These are phyloP conservation scores for Arthrinium puccinioides DNA, from an alignment of 2,329 filamentous ascomycete genomes.

Conservation along the genomic window DNA sequence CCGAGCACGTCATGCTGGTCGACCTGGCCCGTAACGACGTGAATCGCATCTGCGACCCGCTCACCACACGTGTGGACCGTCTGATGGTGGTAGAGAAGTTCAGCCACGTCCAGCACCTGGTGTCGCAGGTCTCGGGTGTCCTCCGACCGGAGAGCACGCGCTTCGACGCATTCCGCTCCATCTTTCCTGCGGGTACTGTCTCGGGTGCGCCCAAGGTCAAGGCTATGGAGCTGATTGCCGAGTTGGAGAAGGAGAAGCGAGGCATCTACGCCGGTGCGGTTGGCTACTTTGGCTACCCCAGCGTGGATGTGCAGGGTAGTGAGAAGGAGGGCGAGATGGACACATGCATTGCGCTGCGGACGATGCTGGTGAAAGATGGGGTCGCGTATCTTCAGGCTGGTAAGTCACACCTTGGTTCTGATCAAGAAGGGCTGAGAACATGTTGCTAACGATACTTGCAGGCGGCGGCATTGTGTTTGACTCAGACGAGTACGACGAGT, in stretches of 20 bases:
- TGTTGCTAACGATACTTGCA: conserved; percentile 16
- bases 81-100: conserved; percentile 94
- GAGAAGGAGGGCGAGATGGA: conserved; percentile 83
- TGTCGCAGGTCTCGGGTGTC: conserved; percentile 91
- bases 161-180: conserved; percentile 92
- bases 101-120: conserved; percentile 94
- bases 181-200: conserved; percentile 95
- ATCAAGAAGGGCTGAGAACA: not conserved
- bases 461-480: conserved; percentile 91
- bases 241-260: conserved; percentile 88
- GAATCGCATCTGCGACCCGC: conserved; percentile 88
- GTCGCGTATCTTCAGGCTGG: conserved; percentile 85
- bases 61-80: conserved; percentile 82
- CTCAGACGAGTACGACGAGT: conserved; percentile 84
- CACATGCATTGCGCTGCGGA: conserved; percentile 72
- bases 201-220: conserved; percentile 92
- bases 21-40: conserved; percentile 95
- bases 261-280: conserved; percentile 94
- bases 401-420: conserved; percentile 20
- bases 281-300: conserved; percentile 89
- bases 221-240: conserved; percentile 95
- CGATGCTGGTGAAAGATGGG: conserved; percentile 90
- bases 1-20: conserved; percentile 96
- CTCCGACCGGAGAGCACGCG: conserved; percentile 75
- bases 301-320: conserved; percentile 55